Percentiles rank a stretch among this genome's conserved stretches.
Evolutionary conservation across 2,329 filamentous ascomycete species (phyloP).

Genomic region (Fonsecaea nubica): DNA sequence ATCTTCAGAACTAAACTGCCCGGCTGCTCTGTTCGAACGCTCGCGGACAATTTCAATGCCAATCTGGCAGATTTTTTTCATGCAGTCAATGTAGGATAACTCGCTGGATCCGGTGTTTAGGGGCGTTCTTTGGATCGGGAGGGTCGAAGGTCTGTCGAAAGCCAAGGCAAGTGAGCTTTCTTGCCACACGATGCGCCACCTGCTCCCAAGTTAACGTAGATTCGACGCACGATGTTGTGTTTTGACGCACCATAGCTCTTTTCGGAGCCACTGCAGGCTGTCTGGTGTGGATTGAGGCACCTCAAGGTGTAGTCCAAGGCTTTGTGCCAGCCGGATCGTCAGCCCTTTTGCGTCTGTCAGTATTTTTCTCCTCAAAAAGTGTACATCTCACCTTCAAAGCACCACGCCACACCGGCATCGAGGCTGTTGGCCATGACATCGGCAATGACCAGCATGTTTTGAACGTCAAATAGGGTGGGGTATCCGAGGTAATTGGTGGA

Average conservation of each 20-base stretch:
- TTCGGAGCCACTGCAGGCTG: slow-evolving; percentile 60
- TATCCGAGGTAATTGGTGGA: slow-evolving; percentile 68
- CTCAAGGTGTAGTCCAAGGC: slow-evolving; percentile 43
- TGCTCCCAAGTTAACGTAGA: slow-evolving; percentile 36
- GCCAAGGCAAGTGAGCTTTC: slow-evolving; percentile 46
- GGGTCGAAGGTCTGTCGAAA: slow-evolving; percentile 44
- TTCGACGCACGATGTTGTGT: slow-evolving; percentile 53
- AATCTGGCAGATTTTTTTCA: slow-evolving; percentile 42
- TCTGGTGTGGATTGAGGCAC: background rate
- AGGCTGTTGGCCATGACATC: slow-evolving; percentile 67
- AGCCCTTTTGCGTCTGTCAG: slow-evolving; percentile 38
- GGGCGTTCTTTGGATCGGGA: slow-evolving; percentile 12
- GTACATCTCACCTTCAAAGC: slow-evolving; percentile 57
- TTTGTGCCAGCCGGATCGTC: slow-evolving; percentile 45
- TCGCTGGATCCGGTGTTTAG: slow-evolving; percentile 4
- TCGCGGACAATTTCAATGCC: slow-evolving; percentile 43
- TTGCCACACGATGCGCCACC: slow-evolving; percentile 46
- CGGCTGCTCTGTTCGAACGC: slow-evolving; percentile 59
- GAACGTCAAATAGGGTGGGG: slow-evolving; percentile 65
- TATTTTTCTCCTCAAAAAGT: slow-evolving; percentile 27
- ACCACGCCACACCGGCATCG: slow-evolving; percentile 69
- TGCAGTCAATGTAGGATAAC: slow-evolving; percentile 43
- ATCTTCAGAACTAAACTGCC: slow-evolving; percentile 58
- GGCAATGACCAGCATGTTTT: slow-evolving; percentile 65
- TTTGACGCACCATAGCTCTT: slow-evolving; percentile 63